phyloP scores from a whole-genome alignment of 257 asterid species.

The Salvia splendens region DNA sequence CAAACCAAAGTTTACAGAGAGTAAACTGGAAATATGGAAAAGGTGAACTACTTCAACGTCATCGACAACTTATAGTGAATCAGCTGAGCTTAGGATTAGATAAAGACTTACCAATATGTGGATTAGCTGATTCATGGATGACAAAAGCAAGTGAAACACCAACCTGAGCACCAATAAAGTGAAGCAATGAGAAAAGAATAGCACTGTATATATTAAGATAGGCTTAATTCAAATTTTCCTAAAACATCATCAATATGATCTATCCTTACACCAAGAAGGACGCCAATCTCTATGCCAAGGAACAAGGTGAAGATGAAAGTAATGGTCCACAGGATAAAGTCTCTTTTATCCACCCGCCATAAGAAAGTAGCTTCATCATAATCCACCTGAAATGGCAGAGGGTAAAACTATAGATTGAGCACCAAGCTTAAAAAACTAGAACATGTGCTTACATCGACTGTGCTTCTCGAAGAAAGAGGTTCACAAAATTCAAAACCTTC shows the following conservation, averaged over 20 bases:
- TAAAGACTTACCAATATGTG: constrained; percentile 78
- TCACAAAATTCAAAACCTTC: too few species aligned
- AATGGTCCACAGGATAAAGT: constrained; percentile 87
- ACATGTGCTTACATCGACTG: too few species aligned
- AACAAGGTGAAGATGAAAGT: constrained; percentile 80
- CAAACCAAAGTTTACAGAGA: constrained; percentile 9
- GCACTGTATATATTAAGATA: constrained; percentile 20
- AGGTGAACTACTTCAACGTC: neutral
- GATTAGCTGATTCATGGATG: constrained; percentile 98
- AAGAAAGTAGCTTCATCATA: constrained; percentile 88
- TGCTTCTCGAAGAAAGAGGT: too few species aligned
- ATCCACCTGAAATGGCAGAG: constrained; percentile 75
- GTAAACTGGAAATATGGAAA: neutral
- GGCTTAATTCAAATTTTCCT: constrained; percentile 16
- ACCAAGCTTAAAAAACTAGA: constrained; percentile 30
- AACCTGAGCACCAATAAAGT: constrained; percentile 54
- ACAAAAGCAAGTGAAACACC: constrained; percentile 99
- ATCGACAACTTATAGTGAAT: neutral
- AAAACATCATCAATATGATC: constrained; percentile 20
- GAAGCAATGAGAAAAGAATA: constrained; percentile 29
- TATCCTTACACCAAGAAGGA: constrained; percentile 84
- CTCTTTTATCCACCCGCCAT: constrained; percentile 94
- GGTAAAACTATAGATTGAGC: constrained; percentile 23
- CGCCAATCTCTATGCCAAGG: constrained; percentile 98
- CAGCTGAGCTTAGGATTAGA: constrained; percentile 2